Conservation (phyloP, 306 rosid species). For the Myrica gale region DNA sequence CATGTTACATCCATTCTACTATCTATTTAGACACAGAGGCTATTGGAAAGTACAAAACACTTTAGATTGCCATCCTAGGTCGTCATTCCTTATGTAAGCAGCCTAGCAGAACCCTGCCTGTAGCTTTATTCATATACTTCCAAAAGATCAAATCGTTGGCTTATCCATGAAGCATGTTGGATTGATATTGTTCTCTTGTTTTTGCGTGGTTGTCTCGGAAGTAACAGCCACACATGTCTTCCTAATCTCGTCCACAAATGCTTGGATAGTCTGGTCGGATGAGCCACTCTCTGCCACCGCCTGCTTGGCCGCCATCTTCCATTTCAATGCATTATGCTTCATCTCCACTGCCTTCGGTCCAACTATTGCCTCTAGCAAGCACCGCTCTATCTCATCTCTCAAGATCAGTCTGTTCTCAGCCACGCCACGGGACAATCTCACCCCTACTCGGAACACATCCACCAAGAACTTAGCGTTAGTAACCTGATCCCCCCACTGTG, state of each 20-base stretch:
- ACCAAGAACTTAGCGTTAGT: conserved; percentile 48
- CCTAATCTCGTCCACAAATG: conserved; percentile 42
- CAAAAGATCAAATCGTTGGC: too few relatives aligned
- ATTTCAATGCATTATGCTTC: conserved; percentile 34
- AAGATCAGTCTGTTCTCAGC: conserved; percentile 29
- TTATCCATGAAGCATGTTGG: background rate
- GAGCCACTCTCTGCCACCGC: conserved; percentile 61
- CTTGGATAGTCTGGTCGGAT: conserved; percentile 41
- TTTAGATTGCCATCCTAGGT: too few relatives aligned
- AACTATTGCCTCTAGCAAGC: conserved; percentile 43
- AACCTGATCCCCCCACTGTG: conserved; percentile 60
- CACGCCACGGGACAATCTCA: conserved; percentile 36
- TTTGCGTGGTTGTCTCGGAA: background rate
- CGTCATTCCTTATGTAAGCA: too few relatives aligned
- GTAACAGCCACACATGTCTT: conserved; percentile 6
- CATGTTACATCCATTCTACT: too few relatives aligned
- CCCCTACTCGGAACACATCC: conserved; percentile 50
- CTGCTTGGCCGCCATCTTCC: conserved; percentile 51
- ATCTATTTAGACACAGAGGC: too few relatives aligned
- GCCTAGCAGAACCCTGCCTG: too few relatives aligned
- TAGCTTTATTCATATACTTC: too few relatives aligned
- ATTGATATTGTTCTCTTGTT: background rate
- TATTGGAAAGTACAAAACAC: too few relatives aligned
- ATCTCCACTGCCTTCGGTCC: conserved; percentile 58
- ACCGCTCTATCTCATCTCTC: conserved; percentile 48